Base-by-base conservation (phyloP, 768 basidiomycete species). In the Leccinum uliginosum region DNA sequence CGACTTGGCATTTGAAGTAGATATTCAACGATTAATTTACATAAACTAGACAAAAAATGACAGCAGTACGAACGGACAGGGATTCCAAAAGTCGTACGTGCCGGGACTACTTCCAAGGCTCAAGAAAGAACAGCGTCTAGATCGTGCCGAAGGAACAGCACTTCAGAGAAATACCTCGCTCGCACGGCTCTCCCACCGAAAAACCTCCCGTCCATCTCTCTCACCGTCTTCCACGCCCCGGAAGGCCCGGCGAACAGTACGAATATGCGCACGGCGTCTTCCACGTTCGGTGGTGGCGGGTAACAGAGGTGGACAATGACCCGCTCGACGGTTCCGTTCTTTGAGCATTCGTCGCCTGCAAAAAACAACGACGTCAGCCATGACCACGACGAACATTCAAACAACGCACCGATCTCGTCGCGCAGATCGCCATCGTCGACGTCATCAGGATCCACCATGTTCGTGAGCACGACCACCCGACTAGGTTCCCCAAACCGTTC, bases 171-270 rank as follows among this genome's bases (percentile, higher is more conserved):
- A 68, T 94, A 95, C 63, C 87, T 77, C 43, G 93, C 93, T 45
- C 87, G 78, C 29, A 96, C 90, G 15, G 81, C 80, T 61, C 87
- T 79, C 10, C 96, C 96, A 12, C 90, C 94, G 67, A 98, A 98
- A 68, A 83, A 96, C 27, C 95, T 80, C 21, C 93, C 96, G 64
- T 98, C 93, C 52, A 98, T 78, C 69, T 96, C 93, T 49, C 93
- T 83, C 3, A 95, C 91, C 0, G 93, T 94, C 72, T 93, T 92
- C 95, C 94, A 98, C 6, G 95, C 96, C 11, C 93, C 96, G 0
- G 82, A 94, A 5, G 91, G 91, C 1, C 95, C 96, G 0, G 86
- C 85, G 65, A 96, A 98, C 52, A 90, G 75, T 15, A 98, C 88
- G 67, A 97, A 98, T 53, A 98, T 87, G 51, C 94, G 86, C 4